These are phyloP conservation scores for Echinochloa phyllopogon DNA, from an alignment of 176 grass and related monocot species.

Conservation along the genomic window DNA sequence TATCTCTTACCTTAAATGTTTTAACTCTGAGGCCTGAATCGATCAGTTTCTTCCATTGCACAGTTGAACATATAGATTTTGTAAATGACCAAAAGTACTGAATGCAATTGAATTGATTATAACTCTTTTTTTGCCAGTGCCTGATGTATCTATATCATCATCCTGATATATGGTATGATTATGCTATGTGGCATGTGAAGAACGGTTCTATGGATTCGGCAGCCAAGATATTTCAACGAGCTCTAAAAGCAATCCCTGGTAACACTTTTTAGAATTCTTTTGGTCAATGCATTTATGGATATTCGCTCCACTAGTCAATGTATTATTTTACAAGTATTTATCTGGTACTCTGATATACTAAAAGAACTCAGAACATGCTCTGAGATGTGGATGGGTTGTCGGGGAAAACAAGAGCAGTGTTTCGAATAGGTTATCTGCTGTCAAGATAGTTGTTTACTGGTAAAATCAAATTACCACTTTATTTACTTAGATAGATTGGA, in stretches of 20 bases:
- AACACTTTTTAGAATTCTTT: slow-evolving; percentile 44
- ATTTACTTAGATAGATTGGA: background rate
- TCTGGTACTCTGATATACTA: background rate
- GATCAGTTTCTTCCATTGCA: slow-evolving; percentile 19
- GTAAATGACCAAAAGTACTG: slow-evolving; percentile 22
- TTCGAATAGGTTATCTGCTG: background rate
- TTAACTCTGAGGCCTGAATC: background rate
- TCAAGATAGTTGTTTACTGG: background rate
- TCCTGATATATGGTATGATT: slow-evolving; percentile 99
- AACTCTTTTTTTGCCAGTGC: slow-evolving; percentile 57
- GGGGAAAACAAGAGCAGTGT: background rate
- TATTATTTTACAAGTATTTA: slow-evolving; percentile 18
- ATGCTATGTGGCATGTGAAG: slow-evolving; percentile 82
- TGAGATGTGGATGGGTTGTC: slow-evolving; percentile 9
- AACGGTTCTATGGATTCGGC: slow-evolving; percentile 82
- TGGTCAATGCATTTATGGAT: slow-evolving; percentile 2
- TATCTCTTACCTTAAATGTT: slow-evolving; percentile 30
- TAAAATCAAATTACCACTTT: background rate
- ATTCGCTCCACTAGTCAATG: slow-evolving; percentile 11
- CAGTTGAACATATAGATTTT: background rate
- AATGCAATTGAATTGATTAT: slow-evolving; percentile 19
- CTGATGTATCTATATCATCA: slow-evolving; percentile 99
- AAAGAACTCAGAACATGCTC: slow-evolving; percentile 32
- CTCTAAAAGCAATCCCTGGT: slow-evolving; percentile 97
- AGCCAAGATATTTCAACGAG: slow-evolving; percentile 92